phyloP scores from a whole-genome alignment of 2,329 filamentous ascomycete species.

The Thielaviopsis cerberus region DNA sequence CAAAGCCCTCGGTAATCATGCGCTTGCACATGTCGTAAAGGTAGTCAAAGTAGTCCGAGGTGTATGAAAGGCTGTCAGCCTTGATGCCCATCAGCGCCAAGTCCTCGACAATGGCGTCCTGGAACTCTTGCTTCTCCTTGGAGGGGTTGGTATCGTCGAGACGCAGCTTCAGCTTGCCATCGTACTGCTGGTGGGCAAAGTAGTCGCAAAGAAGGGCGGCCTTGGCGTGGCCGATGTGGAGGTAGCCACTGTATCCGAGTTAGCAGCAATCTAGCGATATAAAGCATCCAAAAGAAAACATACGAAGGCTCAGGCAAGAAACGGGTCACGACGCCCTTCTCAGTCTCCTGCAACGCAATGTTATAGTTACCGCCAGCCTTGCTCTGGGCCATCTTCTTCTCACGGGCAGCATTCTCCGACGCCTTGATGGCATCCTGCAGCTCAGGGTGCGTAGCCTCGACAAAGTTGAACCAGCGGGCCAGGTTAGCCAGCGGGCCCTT shows the following conservation, averaged over 20 bases:
- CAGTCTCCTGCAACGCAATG: conserved; percentile 65
- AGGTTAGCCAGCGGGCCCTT: conserved; percentile 61
- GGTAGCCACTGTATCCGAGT: conserved; percentile 41
- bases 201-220: conserved; percentile 87
- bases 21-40: conserved; percentile 71
- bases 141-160: conserved; percentile 96
- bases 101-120: conserved; percentile 86
- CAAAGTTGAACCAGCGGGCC: conserved; percentile 69
- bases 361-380: conserved; percentile 78
- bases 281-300: conserved; percentile 18
- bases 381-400: conserved; percentile 48
- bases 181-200: conserved; percentile 85
- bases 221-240: conserved; percentile 93
- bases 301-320: conserved; percentile 88
- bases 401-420: conserved; percentile 47
- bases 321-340: conserved; percentile 75
- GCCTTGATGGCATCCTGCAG: conserved; percentile 51
- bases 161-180: conserved; percentile 74
- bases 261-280: not conserved
- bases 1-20: conserved; percentile 71
- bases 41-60: conserved; percentile 87
- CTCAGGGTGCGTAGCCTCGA: conserved; percentile 68
- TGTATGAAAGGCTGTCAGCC: conserved; percentile 72
- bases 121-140: conserved; percentile 92
- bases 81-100: conserved; percentile 79